Evolutionary conservation across 2,329 filamentous ascomycete species (phyloP), one percentile per base, ranked within the genome.

Genomic region (Aspergillus texensis): DNA sequence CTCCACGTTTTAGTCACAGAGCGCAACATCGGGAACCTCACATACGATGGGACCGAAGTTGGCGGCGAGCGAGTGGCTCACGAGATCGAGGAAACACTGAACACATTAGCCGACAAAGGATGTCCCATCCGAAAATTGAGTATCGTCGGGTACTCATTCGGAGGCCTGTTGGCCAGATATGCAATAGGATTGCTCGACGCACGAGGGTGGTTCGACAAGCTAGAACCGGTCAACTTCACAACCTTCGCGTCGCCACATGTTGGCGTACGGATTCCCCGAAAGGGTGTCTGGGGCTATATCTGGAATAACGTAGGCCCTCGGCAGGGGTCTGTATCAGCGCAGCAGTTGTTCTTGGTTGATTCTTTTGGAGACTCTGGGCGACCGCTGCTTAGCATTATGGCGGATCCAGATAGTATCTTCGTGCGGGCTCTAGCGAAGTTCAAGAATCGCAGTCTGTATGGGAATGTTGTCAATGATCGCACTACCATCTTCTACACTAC

Each of bases 211-310:
- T 88, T 98, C 62, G 89, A 96, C 62, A 84, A 85, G 62, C 84
- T 98, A 30, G 85, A 93, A 74, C 94, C 94, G 68, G 86, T 94
- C 86, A 97, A 96, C 82, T 97, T 98, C 78, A 92, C 91, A 2
- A 97, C 94, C 1, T 97, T 98, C 78, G 94, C 91, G 6, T 90
- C 91, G 36, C 94, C 91, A 28, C 91, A 94, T 78, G 83, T 94
- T 9, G 91, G 91, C n/a, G 90, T 91, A 1, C 84, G 90, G 57
- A 87, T 88, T 1, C 91, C 91, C 1, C 78, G 89, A 50, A 86
- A 85, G 54, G 91, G 91, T 19, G 85, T 85, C 79, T 82, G 85
- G 62, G 89, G 88, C 73, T 86, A 84, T 74, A 80, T 91, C 62
- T 97, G 83, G 88, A 98, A 98, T 74, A 86, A 90, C n/a, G 77